Evolutionary conservation across 2,329 filamentous ascomycete species (phyloP), one percentile per base, ranked within the genome.

Genomic region (Plenodomus biglobosus): DNA sequence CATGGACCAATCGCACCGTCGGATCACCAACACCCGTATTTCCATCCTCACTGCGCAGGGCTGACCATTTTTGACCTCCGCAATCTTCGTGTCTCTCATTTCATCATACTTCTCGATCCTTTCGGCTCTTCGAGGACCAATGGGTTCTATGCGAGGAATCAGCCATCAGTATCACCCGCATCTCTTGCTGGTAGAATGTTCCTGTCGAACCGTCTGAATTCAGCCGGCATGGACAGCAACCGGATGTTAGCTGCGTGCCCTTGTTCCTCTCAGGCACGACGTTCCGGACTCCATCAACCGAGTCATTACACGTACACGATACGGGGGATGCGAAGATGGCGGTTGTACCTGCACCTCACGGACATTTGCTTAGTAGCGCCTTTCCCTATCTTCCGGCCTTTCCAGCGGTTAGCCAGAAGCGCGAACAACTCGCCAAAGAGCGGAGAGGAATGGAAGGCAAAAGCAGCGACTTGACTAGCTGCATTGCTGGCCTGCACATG

Each of bases 191-290:
- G 37, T 36, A 44, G 36, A 52, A 55, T 48, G 22, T 56, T 55
- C 58, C 58, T 57, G 51, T 55, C 56, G 59, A 58, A 57, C 59
- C 59, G 57, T 43, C 41, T 42, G 35, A 48, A 44, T 53, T 57
- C 54, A 55, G 51, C 53, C 56, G 51, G 50, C 34, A 46, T 53
- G 44, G 41, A 34, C 24, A 46, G 40, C 46, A 50, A 40, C 32
- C 42, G 45, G 39, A 46, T 42, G 42, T 43, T 38, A 24, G 42
- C 39, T 27, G 46, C 41, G 44, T 48, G 32, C 24, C 41, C 50
- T 55, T 51, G 47, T 49, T 50, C 53, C 55, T 42, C 48, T 57
- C 56, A 68, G 64, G 64, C 59, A 68, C 64, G 55, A 50, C 61
- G 62, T 61, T 52, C 65, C 65, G 65, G 54, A 52, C 45, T 53